Percentiles rank a stretch among this genome's conserved stretches.
Evolutionary conservation across 148 eudicot genomes (phyloP).

Genomic region (Tetragonia tetragonoides): DNA sequence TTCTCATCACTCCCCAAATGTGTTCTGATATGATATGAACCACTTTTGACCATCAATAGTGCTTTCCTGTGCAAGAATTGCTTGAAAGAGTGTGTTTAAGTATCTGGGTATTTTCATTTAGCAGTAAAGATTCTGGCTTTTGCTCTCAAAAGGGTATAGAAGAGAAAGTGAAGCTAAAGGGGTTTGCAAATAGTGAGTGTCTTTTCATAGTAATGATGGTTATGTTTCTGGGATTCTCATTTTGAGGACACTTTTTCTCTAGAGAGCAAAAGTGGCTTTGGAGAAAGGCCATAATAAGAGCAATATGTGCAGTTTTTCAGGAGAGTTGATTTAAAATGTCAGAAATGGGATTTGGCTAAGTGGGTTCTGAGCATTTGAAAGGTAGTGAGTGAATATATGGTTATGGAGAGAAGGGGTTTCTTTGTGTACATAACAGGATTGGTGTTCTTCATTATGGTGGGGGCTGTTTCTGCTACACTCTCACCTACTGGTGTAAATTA

Average conservation of each 20-base stretch:
- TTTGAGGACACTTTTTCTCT: constrained; percentile 17
- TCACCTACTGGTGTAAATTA: constrained; percentile 92
- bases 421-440: constrained; percentile 39
- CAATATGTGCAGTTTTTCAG: constrained; percentile 11
- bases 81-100: constrained; percentile 20
- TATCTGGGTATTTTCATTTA: constrained; percentile 18
- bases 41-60: constrained; percentile 17
- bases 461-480: constrained; percentile 58
- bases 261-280: not conserved
- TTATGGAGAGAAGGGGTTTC: constrained; percentile 34
- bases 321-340: constrained; percentile 11
- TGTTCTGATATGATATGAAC: constrained; percentile 21
- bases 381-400: constrained; percentile 6
- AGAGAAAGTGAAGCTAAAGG: not conserved
- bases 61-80: constrained; percentile 21
- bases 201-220: constrained; percentile 24
- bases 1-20: constrained; percentile 16
- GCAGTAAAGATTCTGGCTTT: constrained; percentile 21
- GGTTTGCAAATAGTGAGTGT: not conserved
- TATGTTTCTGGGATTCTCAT: constrained; percentile 16
- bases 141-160: not conserved
- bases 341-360: constrained; percentile 15
- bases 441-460: constrained; percentile 48
- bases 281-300: constrained; percentile 8
- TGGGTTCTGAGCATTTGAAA: constrained; percentile 20